Conservation (phyloP, 2,329 filamentous ascomycete species). For the Dothistroma pini region DNA sequence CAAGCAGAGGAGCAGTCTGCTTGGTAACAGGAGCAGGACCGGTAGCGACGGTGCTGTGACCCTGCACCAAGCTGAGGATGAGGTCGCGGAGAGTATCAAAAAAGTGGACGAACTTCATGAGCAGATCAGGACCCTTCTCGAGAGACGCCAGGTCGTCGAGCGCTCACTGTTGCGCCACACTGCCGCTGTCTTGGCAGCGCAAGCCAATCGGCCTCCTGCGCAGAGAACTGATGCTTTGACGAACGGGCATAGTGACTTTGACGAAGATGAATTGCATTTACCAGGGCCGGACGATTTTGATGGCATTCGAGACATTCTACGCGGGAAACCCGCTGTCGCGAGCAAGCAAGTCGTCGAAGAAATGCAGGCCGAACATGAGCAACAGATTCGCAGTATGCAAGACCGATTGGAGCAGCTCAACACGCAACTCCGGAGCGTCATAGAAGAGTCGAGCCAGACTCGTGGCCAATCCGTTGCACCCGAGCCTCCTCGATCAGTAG, state of each 20-base stretch:
- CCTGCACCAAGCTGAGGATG: slow-evolving; percentile 62
- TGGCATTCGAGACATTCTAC: slow-evolving; percentile 34
- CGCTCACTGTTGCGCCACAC: slow-evolving; percentile 81
- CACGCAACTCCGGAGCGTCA: slow-evolving; percentile 30
- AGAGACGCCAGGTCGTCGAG: slow-evolving; percentile 69
- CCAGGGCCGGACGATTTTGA: slow-evolving; percentile 54
- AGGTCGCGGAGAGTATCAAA: slow-evolving; percentile 68
- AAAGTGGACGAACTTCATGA: slow-evolving; percentile 82
- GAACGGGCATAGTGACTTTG: slow-evolving; percentile 18
- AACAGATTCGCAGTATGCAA: slow-evolving; percentile 32
- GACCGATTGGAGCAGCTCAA: slow-evolving; percentile 33
- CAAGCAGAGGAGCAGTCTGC: slow-evolving; percentile 51
- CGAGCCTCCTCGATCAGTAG: slow-evolving; percentile 20
- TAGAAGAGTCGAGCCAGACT: slow-evolving; percentile 28
- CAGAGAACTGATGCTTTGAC: slow-evolving; percentile 11
- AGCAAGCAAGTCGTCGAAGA: slow-evolving; percentile 20
- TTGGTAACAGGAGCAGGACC: slow-evolving; percentile 34
- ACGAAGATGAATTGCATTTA: slow-evolving; percentile 23
- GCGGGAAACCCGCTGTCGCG: slow-evolving; percentile 21
- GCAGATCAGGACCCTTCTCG: slow-evolving; percentile 77
- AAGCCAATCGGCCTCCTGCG: slow-evolving; percentile 40
- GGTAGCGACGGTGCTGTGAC: slow-evolving; percentile 44
- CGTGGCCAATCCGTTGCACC: slow-evolving; percentile 26
- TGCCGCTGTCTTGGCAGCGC: slow-evolving; percentile 84
- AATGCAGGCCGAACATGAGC: slow-evolving; percentile 27